Conservation (phyloP, 768 basidiomycete species). For the Steccherinum ochraceum region DNA sequence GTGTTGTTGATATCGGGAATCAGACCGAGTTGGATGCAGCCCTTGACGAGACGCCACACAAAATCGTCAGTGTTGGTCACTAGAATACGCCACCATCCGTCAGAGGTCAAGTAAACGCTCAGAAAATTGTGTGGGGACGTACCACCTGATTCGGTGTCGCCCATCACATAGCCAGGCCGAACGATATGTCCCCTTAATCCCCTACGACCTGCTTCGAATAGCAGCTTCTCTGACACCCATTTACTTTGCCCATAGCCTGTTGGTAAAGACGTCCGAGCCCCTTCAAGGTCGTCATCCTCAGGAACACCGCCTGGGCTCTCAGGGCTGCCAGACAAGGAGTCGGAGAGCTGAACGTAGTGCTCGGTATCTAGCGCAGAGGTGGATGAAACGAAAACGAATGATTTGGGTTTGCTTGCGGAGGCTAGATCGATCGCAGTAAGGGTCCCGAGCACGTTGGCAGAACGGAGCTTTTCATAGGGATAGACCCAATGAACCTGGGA, state of each 20-base stretch:
- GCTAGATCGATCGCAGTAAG: conserved; percentile 79
- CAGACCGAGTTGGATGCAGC: conserved; percentile 95
- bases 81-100: conserved; percentile 23
- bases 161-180: conserved; percentile 94
- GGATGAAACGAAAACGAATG: conserved; percentile 86
- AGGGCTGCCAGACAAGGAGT: conserved; percentile 42
- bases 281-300: conserved; percentile 86
- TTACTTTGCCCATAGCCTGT: conserved; percentile 97
- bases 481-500: conserved; percentile 98
- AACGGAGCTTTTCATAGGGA: conserved; percentile 88
- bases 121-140: conserved; percentile 20
- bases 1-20: conserved; percentile 98
- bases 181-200: conserved; percentile 84
- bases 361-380: conserved; percentile 93
- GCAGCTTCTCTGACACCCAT: conserved; percentile 95
- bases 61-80: conserved; percentile 99
- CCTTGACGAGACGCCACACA: conserved; percentile 96
- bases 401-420: conserved; percentile 65
- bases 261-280: conserved; percentile 64
- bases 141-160: conserved; percentile 86
- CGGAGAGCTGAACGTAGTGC: conserved; percentile 84
- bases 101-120: neutral
- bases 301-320: conserved; percentile 61
- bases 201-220: conserved; percentile 85
- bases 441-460: conserved; percentile 90